Conservation (phyloP, 139 green algal species). For the Astrephomene gubernaculifera region DNA sequence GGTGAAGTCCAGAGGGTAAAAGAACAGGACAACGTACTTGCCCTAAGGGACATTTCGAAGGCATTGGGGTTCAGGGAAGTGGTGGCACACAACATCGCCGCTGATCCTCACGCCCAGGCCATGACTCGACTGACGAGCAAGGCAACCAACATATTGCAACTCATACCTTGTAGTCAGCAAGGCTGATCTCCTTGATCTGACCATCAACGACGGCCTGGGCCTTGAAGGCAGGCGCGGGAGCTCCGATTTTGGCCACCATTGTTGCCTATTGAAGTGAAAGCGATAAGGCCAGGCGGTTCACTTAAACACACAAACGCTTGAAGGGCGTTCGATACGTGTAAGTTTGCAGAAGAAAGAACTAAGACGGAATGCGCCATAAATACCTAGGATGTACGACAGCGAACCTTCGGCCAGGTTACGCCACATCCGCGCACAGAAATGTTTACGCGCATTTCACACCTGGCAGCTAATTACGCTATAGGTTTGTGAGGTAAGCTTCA, state of each 20-base stretch:
- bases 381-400: neutral
- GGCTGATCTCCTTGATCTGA: constrained; percentile 73
- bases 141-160: too few relatives aligned
- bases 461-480: too few relatives aligned
- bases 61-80: too few relatives aligned
- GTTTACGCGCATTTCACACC: too few relatives aligned
- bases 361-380: too few relatives aligned
- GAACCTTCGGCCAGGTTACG: too few relatives aligned
- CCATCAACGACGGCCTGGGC: constrained; percentile 71
- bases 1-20: constrained; percentile 90
- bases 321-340: neutral
- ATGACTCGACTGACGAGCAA: too few relatives aligned
- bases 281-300: neutral
- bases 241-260: constrained; percentile 62
- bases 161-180: constrained; percentile 77
- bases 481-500: too few relatives aligned
- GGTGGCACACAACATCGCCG: too few relatives aligned
- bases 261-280: neutral
- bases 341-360: too few relatives aligned
- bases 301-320: neutral
- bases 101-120: too few relatives aligned
- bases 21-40: constrained; percentile 99
- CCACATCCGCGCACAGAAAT: too few relatives aligned
- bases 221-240: constrained; percentile 57
- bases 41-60: constrained; percentile 76